These are phyloP conservation scores for Corchorus capsularis DNA, from an alignment of 345 rosid genomes.

Conservation along the genomic window DNA sequence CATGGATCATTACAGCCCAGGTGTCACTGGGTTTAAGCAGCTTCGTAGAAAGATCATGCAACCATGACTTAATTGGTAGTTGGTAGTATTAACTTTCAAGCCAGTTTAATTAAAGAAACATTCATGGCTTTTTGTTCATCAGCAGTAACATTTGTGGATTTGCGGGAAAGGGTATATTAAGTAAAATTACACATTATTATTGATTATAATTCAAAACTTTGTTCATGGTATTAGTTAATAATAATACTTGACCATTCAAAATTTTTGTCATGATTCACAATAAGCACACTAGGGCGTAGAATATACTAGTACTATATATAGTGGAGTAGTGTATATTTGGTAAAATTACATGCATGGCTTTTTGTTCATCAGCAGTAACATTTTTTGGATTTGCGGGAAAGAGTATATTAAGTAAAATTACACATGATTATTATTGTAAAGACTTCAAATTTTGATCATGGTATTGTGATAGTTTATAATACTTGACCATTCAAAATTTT, in stretches of 20 bases:
- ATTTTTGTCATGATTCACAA: not conserved
- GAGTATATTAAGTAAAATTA: no score
- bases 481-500: no score
- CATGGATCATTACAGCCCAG: slow-evolving; percentile 9
- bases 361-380: no score
- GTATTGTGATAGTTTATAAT: not conserved
- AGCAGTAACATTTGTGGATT: not conserved
- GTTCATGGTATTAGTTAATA: no score
- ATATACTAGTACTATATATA: not conserved
- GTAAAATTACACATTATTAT: no score
- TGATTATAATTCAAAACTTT: no score
- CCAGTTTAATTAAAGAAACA: not conserved
- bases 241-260: no score
- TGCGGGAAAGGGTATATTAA: not conserved
- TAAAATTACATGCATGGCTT: no score
- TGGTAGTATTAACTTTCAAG: not conserved
- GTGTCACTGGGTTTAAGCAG: slow-evolving; percentile 7
- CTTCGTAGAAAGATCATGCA: not conserved
- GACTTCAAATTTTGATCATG: not conserved
- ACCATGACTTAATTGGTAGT: not conserved
- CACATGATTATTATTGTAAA: no score
- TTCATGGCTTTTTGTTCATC: not conserved
- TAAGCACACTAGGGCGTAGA: not conserved
- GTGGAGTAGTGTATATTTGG: no score
- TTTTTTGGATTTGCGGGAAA: no score